Evolutionary conservation across 2,329 filamentous ascomycete species (phyloP).

Genomic region (Aspergillus nomiae): DNA sequence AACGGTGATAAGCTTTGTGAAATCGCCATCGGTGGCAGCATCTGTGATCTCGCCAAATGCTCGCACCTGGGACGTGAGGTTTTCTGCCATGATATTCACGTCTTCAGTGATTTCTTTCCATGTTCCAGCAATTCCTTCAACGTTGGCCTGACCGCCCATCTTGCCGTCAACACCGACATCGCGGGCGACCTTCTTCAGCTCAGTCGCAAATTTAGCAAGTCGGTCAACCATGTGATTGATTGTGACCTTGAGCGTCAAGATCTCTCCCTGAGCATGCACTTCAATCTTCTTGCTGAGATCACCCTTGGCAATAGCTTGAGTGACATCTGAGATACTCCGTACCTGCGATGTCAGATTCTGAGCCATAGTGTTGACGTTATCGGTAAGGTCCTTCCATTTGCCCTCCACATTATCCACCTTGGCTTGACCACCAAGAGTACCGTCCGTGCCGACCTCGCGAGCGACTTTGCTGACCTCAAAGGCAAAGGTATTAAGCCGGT

Average conservation of each 20-base stretch:
- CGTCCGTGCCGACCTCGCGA: constrained; percentile 65
- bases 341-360: constrained; percentile 69
- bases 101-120: constrained; percentile 99
- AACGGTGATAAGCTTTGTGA: constrained; percentile 94
- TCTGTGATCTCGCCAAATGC: constrained; percentile 99
- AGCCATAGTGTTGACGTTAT: constrained; percentile 70
- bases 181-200: constrained; percentile 91
- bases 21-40: constrained; percentile 93
- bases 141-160: constrained; percentile 96
- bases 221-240: constrained; percentile 99
- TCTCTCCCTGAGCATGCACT: constrained; percentile 92
- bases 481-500: constrained; percentile 64
- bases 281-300: constrained; percentile 96
- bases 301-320: constrained; percentile 90
- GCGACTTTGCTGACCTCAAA: constrained; percentile 68
- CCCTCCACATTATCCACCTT: constrained; percentile 67
- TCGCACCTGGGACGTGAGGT: constrained; percentile 91
- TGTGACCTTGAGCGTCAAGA: constrained; percentile 88
- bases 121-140: constrained; percentile 85
- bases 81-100: constrained; percentile 88
- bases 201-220: constrained; percentile 92
- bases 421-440: constrained; percentile 64
- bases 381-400: constrained; percentile 68
- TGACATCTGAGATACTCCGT: constrained; percentile 89
- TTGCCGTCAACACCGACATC: constrained; percentile 98